Base-by-base conservation (phyloP, 2,329 filamentous ascomycete genomes). In the Seiridium unicorne region DNA sequence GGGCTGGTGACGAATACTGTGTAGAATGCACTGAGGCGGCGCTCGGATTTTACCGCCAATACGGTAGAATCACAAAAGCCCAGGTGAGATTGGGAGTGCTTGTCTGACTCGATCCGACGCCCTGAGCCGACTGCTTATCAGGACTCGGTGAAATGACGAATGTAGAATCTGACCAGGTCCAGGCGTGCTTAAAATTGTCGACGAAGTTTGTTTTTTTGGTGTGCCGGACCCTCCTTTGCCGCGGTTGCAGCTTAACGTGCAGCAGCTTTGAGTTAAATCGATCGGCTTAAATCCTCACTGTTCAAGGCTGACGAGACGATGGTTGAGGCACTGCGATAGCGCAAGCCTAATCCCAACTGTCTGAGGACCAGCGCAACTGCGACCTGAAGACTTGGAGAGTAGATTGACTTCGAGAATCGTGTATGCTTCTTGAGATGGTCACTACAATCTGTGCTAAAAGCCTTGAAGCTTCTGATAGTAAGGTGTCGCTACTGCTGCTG, bases 1-100 rank as follows among this genome's bases (percentile, higher is more conserved):
- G 18, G 49, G 34, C 47, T 49, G 49, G 18, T 53, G 49, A 53
- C 49, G 49, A 53, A 53, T 53, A 34, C 49, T 53, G 47, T 49
- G 26, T 35, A 49, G 47, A 49, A 26, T 49, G 26, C 35, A 49
- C 26, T 11, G 35, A 26, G 47, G 18, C 18, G 38, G 38, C 38
- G 7, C 38, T 42, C 38, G 38, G 38, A 8, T 42, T 42, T 42
- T 42, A 13, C 38, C 38, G 38, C 13, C 13, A 13, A 13, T 42
- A 42, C 38, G 38, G 38, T 42, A 42, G 13, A 42, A 42, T 42
- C 7, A 26, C 18, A 13, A 42, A 42, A 42, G 7, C 38, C 13
- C 13, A 8, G 38, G 38, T 42, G 38, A 42, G 38, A 13, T 42
- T 42, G 13, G 18, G 38, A 42, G 38, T 42, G 38, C 38, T 13